phyloP scores from a whole-genome alignment of 768 basidiomycete species.

The Mycena leptocephala region DNA sequence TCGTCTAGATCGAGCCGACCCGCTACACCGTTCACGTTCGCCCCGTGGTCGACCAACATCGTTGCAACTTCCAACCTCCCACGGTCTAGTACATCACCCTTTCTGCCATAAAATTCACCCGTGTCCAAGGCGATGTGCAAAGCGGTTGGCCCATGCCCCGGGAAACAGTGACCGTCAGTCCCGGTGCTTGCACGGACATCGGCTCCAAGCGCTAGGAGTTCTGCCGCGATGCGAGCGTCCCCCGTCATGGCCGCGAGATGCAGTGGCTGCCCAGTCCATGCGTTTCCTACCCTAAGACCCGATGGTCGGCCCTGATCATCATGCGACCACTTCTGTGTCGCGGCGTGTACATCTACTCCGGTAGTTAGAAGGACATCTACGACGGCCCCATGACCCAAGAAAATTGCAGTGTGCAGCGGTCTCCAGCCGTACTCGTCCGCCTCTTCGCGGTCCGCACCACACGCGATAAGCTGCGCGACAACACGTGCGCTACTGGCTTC shows the following conservation, averaged over 20 bases:
- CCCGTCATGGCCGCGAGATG: constrained; percentile 26
- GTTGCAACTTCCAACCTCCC: constrained; percentile 2
- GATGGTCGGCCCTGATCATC: background rate
- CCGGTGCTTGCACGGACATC: constrained; percentile 10
- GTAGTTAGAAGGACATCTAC: background rate
- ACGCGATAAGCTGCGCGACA: background rate
- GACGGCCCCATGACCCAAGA: background rate
- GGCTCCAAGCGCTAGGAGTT: constrained; percentile 19
- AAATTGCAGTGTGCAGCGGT: constrained; percentile 13
- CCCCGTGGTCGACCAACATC: constrained; percentile 13
- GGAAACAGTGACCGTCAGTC: background rate
- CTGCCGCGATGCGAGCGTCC: background rate
- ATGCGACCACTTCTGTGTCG: background rate
- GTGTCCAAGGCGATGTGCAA: constrained; percentile 26
- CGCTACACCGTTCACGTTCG: constrained; percentile 15
- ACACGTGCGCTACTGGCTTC: background rate
- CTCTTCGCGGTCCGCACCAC: background rate
- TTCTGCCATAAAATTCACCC: constrained; percentile 3
- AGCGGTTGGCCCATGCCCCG: constrained; percentile 25
- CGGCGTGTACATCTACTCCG: background rate
- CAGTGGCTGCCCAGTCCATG: constrained; percentile 14
- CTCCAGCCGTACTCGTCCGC: background rate
- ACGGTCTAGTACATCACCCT: background rate
- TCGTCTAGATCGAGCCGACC: constrained; percentile 5
- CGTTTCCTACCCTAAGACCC: background rate